phyloP scores from a whole-genome alignment of 345 rosid species.

The Linum trigynum region DNA sequence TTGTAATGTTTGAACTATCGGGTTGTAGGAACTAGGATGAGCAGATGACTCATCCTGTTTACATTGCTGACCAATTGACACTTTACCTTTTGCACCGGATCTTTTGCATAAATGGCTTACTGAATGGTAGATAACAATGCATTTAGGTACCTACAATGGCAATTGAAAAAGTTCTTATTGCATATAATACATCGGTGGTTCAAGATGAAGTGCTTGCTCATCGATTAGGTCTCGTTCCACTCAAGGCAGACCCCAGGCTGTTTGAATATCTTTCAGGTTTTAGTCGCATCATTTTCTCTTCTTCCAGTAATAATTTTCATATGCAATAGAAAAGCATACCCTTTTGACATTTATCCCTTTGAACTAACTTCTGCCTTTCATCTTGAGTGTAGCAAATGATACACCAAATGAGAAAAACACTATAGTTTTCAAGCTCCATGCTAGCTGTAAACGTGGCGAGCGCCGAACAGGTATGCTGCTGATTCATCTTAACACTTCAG shows the following conservation, averaged over 20 bases:
- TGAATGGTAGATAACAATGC: conserved; percentile 1
- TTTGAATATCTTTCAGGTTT: conserved; percentile 81
- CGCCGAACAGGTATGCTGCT: conserved; percentile 47
- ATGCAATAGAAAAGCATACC: background rate
- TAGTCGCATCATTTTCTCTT: conserved; percentile 3
- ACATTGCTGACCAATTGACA: too few species aligned
- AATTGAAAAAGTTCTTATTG: conserved; percentile 80
- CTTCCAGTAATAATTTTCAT: background rate
- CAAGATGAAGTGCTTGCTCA: conserved; percentile 96
- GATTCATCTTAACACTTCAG: background rate
- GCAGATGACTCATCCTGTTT: too few species aligned
- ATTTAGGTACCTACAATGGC: conserved; percentile 90
- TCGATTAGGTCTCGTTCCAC: conserved; percentile 86
- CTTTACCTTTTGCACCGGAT: background rate
- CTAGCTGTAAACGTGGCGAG: conserved; percentile 32
- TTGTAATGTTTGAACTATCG: too few species aligned
- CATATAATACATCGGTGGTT: conserved; percentile 75
- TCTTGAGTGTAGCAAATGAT: conserved; percentile 46
- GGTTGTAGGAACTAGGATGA: too few species aligned
- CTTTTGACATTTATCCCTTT: background rate
- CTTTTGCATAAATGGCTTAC: background rate
- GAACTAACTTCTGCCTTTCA: background rate
- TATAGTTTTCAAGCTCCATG: conserved; percentile 88
- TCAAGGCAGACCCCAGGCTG: conserved; percentile 69
- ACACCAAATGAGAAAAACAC: conserved; percentile 82